A percentile compares a stretch with the other conserved stretches of the same genome.
These are phyloP conservation scores for Thielaviopsis punctulata DNA, from an alignment of 2,329 filamentous ascomycete genomes.

Conservation along the genomic window DNA sequence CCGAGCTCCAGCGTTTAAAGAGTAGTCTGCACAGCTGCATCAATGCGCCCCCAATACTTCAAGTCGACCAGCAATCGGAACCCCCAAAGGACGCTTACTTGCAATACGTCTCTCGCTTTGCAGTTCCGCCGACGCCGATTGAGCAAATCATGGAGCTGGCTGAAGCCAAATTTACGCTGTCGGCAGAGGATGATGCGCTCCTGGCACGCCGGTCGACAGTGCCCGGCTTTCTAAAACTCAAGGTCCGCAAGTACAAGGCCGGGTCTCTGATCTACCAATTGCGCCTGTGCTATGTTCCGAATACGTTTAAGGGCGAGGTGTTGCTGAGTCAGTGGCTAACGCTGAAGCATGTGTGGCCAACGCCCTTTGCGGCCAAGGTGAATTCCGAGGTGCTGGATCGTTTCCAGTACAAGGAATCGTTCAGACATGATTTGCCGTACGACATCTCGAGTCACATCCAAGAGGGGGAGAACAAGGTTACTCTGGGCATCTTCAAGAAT, in stretches of 20 bases:
- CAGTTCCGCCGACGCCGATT: background rate
- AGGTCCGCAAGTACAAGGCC: conserved; percentile 1
- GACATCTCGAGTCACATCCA: conserved; percentile 49
- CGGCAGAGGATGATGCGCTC: background rate
- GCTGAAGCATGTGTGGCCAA: background rate
- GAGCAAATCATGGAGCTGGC: background rate
- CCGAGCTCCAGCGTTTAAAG: background rate
- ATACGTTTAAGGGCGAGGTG: background rate
- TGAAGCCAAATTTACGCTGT: background rate
- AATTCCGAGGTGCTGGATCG: conserved; percentile 13
- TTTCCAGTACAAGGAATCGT: conserved; percentile 49
- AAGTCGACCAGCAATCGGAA: background rate
- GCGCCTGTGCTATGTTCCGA: conserved; percentile 4
- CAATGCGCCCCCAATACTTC: background rate
- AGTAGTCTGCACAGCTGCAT: background rate
- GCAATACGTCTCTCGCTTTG: conserved; percentile 1
- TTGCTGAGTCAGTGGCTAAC: background rate
- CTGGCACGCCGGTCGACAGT: background rate
- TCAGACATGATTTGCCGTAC: conserved; percentile 58
- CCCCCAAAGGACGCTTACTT: background rate
- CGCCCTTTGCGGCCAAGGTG: background rate
- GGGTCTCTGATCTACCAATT: background rate
- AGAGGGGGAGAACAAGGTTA: conserved; percentile 44
- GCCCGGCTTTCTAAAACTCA: background rate
- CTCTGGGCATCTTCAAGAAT: conserved; percentile 27